Evolutionary conservation across 2,329 filamentous ascomycete genomes (phyloP), one percentile per base, ranked within the genome.

Genomic region (Coniochaeta hoffmannii): DNA sequence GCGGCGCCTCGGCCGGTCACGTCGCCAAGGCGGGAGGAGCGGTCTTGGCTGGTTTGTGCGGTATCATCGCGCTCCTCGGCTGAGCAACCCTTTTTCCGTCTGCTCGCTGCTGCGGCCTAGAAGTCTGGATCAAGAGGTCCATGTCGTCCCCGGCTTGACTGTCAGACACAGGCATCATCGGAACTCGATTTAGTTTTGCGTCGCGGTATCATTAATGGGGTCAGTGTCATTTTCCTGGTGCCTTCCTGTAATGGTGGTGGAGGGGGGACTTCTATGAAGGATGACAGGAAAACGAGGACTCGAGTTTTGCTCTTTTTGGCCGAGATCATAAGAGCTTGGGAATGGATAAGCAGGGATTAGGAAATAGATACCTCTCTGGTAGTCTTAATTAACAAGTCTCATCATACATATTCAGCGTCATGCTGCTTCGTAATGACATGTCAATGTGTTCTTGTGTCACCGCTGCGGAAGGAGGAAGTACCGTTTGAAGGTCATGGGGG

Each of bases 201-300:
- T 19, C 19, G 19, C 19, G 11, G 41, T 46, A 46, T 46, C 41
- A 19, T 24, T 46, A 46, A 28, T 46, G 41, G 22, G 41, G 19
- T 46, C 14, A 26, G 41, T 28, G 26, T 46, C 41, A 8, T 46
- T 46, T 28, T 19, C 22, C 41, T 46, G 5, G 41, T 12, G 6
- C 41, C 41, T 46, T 46, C 41, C 41, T 46, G 41, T 46, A 46
- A 46, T 46, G 38, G 41, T 46, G 22, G n/a, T n/a, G n/a, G n/a
- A n/a, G 41, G 26, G 41, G 41, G 2, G 10, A 6, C 17, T 41
- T 46, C 19, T 46, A 15, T 26, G 22, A 28, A 28, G 41, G 41
- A 46, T 46, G 41, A 46, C 41, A n/a, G 41, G 41, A 9, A 46
- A 46, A 46, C 4, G 41, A 46, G 22, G 26, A n/a, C n/a, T n/a